Percentiles rank a stretch among this genome's conserved stretches.
These are phyloP conservation scores for Paramecium sexaurelia DNA, from an alignment of 73 alveolate genomes.

Conservation along the genomic window DNA sequence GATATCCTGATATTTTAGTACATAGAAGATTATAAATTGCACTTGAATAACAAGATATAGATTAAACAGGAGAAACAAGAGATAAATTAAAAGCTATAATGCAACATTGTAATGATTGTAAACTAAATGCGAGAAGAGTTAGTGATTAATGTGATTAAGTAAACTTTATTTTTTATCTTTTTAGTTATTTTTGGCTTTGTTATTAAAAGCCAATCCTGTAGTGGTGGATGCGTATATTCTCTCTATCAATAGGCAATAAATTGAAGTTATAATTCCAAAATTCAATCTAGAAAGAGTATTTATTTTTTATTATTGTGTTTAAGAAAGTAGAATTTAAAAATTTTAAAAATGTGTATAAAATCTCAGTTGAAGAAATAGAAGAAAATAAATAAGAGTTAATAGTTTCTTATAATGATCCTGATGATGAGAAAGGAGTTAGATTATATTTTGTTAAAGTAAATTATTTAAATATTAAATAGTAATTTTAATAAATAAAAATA, in stretches of 20 bases:
- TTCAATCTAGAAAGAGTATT: conserved; percentile 54
- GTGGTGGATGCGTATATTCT: conserved; percentile 35
- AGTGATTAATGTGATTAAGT: conserved; percentile 64
- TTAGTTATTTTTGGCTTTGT: conserved; percentile 56
- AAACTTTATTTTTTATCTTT: background rate
- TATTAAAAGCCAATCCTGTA: conserved; percentile 8
- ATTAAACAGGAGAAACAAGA: conserved; percentile 6
- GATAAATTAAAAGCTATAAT: conserved; percentile 13
- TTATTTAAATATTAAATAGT: background rate
- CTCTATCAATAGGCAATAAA: background rate
- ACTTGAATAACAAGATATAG: conserved; percentile 69
- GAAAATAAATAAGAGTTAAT: background rate
- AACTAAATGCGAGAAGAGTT: conserved; percentile 54
- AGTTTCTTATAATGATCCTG: background rate
- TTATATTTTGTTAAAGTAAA: background rate
- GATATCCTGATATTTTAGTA: conserved; percentile 96
- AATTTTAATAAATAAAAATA: background rate
- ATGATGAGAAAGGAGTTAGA: background rate
- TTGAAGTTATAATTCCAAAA: conserved; percentile 49
- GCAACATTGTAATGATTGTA: conserved; percentile 61
- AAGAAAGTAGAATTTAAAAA: background rate
- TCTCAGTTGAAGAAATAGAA: background rate
- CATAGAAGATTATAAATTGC: conserved; percentile 89
- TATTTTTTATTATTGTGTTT: background rate
- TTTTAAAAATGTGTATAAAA: background rate